Percentiles rank a stretch among this genome's conserved stretches.
phyloP scores from a whole-genome alignment of 352 stramenopile genomes.

The Globisporangium nunn region DNA sequence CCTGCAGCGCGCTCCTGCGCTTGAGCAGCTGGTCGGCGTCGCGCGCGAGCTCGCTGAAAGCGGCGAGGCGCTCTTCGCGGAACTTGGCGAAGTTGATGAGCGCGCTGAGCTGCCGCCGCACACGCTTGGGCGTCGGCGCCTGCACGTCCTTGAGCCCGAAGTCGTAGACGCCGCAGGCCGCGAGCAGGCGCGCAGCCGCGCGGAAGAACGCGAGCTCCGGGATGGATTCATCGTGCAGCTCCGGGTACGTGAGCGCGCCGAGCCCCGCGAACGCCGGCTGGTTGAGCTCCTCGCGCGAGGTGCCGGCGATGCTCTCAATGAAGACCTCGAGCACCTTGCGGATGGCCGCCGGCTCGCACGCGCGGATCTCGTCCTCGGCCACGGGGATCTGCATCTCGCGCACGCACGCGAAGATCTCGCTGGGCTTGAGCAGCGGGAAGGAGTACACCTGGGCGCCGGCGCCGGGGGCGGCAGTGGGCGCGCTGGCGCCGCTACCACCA shows the following conservation, averaged over 20 bases:
- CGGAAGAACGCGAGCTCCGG: constrained; percentile 91
- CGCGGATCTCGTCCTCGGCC: constrained; percentile 83
- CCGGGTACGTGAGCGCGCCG: constrained; percentile 75
- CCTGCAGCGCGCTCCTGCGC: constrained; percentile 38
- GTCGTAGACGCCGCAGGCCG: constrained; percentile 89
- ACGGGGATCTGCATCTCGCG: constrained; percentile 88
- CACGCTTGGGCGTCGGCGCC: constrained; percentile 81
- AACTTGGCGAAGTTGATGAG: constrained; percentile 98
- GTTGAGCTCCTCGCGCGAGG: constrained; percentile 88
- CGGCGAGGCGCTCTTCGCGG: constrained; percentile 86
- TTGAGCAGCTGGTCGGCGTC: constrained; percentile 57
- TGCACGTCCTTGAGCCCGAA: constrained; percentile 93
- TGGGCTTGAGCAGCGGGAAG: constrained; percentile 93
- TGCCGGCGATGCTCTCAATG: constrained; percentile 85
- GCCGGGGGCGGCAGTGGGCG: neutral
- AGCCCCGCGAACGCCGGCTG: constrained; percentile 86
- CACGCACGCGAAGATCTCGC: constrained; percentile 91
- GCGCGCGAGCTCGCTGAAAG: constrained; percentile 80
- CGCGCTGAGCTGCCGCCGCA: constrained; percentile 91
- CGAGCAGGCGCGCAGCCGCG: constrained; percentile 85
- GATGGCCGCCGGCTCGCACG: constrained; percentile 62
- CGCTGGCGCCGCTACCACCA: neutral
- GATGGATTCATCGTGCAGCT: constrained; percentile 93
- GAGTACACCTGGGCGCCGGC: constrained; percentile 34
- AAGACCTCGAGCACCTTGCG: constrained; percentile 88